Evolutionary conservation across 2,329 filamentous ascomycete genomes (phyloP).

Genomic region (Xylariaceae sp.): DNA sequence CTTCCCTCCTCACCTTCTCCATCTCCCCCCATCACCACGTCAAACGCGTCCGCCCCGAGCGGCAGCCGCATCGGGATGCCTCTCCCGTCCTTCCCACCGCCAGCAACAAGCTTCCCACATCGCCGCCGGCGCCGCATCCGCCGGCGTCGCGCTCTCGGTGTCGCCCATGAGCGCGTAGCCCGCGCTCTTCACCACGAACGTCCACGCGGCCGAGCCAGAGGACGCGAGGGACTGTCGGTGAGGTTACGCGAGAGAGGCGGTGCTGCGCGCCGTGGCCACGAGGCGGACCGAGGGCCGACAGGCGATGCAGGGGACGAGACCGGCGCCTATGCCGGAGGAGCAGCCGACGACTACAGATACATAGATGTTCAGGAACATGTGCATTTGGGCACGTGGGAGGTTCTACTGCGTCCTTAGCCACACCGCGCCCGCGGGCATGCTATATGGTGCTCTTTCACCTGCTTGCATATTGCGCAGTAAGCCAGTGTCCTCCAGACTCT

Average conservation of each 20-base stretch:
- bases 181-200: conserved; percentile 27
- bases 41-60: conserved; percentile 34
- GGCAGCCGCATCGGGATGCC: conserved; percentile 37
- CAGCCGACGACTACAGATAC: conserved; percentile 24
- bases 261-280: conserved; percentile 33
- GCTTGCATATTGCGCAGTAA: conserved; percentile 5
- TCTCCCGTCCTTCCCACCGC: conserved; percentile 12
- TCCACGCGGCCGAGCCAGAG: conserved; percentile 34
- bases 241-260: conserved; percentile 36
- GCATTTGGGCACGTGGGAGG: not conserved
- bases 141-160: conserved; percentile 28
- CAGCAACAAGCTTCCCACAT: conserved; percentile 29
- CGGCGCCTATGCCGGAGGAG: conserved; percentile 27
- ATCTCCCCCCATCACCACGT: conserved; percentile 27
- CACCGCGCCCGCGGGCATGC: conserved; percentile 20
- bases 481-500: too few relatives aligned
- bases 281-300: conserved; percentile 17
- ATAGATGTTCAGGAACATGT: not conserved
- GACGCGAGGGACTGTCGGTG: conserved; percentile 31
- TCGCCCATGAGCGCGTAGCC: conserved; percentile 28
- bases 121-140: conserved; percentile 31
- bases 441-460: conserved; percentile 8
- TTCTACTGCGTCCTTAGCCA: conserved; percentile 20
- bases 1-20: conserved; percentile 21
- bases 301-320: conserved; percentile 18